Evolutionary conservation across 768 basidiomycete species (phyloP).

Genomic region (Rubroboletus pulcherrimus): DNA sequence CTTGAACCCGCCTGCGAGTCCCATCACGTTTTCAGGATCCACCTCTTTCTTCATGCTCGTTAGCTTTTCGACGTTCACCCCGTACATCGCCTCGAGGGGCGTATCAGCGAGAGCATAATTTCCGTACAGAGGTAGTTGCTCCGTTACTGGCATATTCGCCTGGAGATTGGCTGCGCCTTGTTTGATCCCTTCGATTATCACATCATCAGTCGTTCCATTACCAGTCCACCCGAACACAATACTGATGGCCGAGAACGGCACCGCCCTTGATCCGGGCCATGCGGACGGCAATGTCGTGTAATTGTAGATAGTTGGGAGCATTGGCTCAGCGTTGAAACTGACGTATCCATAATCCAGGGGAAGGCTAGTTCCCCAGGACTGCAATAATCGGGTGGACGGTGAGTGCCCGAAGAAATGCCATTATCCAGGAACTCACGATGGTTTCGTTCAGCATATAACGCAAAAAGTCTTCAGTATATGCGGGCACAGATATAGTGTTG

Average conservation of each 20-base stretch:
- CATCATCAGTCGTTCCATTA: conserved; percentile 34
- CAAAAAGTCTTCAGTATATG: conserved; percentile 20
- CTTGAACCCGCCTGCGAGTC: conserved; percentile 65
- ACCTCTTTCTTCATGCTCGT: conserved; percentile 38
- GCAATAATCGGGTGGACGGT: conserved; percentile 18
- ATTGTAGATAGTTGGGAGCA: conserved; percentile 40
- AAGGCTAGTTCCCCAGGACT: conserved; percentile 41
- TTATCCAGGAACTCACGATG: conserved; percentile 10
- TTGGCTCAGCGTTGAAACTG: conserved; percentile 49
- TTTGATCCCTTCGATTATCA: conserved; percentile 38
- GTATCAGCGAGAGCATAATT: conserved; percentile 60
- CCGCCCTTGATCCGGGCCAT: conserved; percentile 42
- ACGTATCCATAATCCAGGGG: conserved; percentile 36
- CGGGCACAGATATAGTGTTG: conserved; percentile 22
- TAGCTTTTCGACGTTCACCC: conserved; percentile 42
- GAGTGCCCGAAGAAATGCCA: neutral
- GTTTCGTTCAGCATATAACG: conserved; percentile 15
- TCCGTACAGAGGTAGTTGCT: conserved; percentile 44
- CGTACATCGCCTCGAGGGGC: conserved; percentile 49
- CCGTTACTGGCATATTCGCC: conserved; percentile 42
- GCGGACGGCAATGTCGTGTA: conserved; percentile 40
- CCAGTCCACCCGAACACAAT: conserved; percentile 44
- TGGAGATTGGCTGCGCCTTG: conserved; percentile 39
- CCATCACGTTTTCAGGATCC: conserved; percentile 63
- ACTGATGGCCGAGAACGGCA: conserved; percentile 43